phyloP scores from a whole-genome alignment of 2,329 filamentous ascomycete genomes.

The Aspergillus tanneri region DNA sequence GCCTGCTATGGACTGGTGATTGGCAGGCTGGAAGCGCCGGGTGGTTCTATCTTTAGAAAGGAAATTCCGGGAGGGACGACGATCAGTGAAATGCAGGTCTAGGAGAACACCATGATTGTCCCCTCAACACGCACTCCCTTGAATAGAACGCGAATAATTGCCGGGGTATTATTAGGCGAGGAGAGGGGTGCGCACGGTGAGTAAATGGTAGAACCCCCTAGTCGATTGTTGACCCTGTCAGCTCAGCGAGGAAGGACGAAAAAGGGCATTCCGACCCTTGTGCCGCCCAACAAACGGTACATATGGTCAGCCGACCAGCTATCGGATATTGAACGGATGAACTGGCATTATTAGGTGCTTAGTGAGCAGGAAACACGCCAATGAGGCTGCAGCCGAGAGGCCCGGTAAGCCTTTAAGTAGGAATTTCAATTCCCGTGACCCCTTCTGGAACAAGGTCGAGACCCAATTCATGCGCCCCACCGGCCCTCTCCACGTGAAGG shows the following conservation, averaged over 20 bases:
- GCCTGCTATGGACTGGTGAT: slow-evolving; percentile 22
- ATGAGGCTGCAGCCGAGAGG: neutral
- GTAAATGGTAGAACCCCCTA: neutral
- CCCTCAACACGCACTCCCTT: neutral
- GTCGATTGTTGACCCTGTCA: neutral
- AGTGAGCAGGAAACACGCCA: neutral
- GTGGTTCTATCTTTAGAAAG: slow-evolving; percentile 33
- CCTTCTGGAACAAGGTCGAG: slow-evolving; percentile 1
- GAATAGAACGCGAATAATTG: neutral
- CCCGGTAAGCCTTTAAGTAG: too few relatives aligned
- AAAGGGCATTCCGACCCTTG: slow-evolving; percentile 12
- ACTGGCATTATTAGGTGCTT: neutral
- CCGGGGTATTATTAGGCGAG: too few relatives aligned
- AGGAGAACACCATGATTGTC: neutral
- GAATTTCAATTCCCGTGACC: slow-evolving; percentile 15
- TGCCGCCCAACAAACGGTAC: neutral
- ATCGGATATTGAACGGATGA: slow-evolving; percentile 3
- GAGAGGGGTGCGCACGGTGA: neutral
- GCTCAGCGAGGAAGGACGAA: slow-evolving; percentile 10
- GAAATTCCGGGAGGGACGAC: neutral
- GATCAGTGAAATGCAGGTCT: neutral
- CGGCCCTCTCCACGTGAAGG: slow-evolving; percentile 15
- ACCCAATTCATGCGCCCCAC: slow-evolving; percentile 14
- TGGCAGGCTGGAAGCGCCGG: slow-evolving; percentile 28
- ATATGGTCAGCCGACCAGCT: slow-evolving; percentile 18